Evolutionary conservation across 2,329 filamentous ascomycete species (phyloP).

Genomic region (Talaromyces sp.): DNA sequence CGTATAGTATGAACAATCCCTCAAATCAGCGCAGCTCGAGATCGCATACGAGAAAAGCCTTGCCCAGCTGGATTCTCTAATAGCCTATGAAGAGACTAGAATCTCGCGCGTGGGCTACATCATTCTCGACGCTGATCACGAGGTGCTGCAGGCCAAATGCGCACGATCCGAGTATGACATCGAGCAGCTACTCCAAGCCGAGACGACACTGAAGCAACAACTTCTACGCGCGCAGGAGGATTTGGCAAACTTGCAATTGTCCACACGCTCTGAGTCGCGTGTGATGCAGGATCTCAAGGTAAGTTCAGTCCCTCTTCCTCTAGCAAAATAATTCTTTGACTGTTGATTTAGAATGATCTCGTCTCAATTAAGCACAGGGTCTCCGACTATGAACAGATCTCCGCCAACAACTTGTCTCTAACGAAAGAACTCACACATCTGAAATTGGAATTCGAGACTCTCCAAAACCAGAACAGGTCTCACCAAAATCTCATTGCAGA

Average conservation of each 20-base stretch:
- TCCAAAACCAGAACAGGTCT: constrained; percentile 55
- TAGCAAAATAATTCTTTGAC: background rate
- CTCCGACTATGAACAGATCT: constrained; percentile 65
- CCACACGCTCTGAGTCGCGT: constrained; percentile 47
- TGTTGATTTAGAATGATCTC: constrained; percentile 60
- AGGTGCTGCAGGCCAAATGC: constrained; percentile 63
- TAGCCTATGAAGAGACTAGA: constrained; percentile 71
- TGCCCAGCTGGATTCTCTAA: constrained; percentile 63
- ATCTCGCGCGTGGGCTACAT: constrained; percentile 66
- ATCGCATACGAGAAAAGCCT: constrained; percentile 64
- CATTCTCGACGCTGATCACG: constrained; percentile 71
- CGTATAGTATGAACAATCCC: constrained; percentile 41
- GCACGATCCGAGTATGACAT: constrained; percentile 55
- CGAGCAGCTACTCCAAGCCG: constrained; percentile 46
- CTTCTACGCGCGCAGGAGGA: constrained; percentile 51
- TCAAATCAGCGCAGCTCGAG: constrained; percentile 59
- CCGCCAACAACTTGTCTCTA: constrained; percentile 63
- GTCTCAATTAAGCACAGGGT: constrained; percentile 63
- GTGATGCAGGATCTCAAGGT: constrained; percentile 58
- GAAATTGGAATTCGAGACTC: constrained; percentile 60
- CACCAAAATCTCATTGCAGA: constrained; percentile 71
- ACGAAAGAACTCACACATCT: constrained; percentile 57
- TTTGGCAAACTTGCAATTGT: constrained; percentile 27
- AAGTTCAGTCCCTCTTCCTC: constrained; percentile 17
- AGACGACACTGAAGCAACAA: constrained; percentile 41